phyloP scores from a whole-genome alignment of 257 asterid species.

The Fraxinus americana region DNA sequence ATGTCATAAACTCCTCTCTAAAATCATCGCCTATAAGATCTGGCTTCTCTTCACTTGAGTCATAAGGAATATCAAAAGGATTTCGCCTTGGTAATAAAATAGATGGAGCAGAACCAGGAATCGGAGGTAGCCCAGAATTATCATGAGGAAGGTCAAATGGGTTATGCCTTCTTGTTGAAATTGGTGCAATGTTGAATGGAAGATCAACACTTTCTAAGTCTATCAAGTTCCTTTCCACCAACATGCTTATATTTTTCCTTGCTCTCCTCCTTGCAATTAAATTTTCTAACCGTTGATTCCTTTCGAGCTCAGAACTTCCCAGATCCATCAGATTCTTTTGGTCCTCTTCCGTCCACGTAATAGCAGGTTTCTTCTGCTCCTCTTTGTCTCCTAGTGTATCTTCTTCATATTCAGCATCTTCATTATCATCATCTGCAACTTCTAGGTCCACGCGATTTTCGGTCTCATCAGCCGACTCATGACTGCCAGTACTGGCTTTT shows the following conservation, averaged over 20 bases:
- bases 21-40: constrained; percentile 49
- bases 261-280: constrained; percentile 49
- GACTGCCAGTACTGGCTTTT: constrained; percentile 36
- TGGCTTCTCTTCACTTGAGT: constrained; percentile 41
- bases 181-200: constrained; percentile 56
- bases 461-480: constrained; percentile 49
- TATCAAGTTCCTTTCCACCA: constrained; percentile 69
- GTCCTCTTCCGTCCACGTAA: constrained; percentile 71
- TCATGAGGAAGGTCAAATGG: constrained; percentile 63
- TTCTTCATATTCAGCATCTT: constrained; percentile 22
- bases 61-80: constrained; percentile 55
- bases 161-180: constrained; percentile 61
- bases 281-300: constrained; percentile 57
- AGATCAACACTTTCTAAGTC: constrained; percentile 70
- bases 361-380: constrained; percentile 37
- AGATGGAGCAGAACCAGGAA: constrained; percentile 75
- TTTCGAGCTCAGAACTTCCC: constrained; percentile 57
- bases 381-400: constrained; percentile 39
- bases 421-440: constrained; percentile 46
- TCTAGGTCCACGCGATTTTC: constrained; percentile 36
- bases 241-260: constrained; percentile 44
- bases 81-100: constrained; percentile 42
- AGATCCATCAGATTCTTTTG: constrained; percentile 59
- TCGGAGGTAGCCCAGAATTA: constrained; percentile 33
- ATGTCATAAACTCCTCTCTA: constrained; percentile 48